phyloP scores from a whole-genome alignment of 2,329 filamentous ascomycete species.

The Fusarium sulawesiense region DNA sequence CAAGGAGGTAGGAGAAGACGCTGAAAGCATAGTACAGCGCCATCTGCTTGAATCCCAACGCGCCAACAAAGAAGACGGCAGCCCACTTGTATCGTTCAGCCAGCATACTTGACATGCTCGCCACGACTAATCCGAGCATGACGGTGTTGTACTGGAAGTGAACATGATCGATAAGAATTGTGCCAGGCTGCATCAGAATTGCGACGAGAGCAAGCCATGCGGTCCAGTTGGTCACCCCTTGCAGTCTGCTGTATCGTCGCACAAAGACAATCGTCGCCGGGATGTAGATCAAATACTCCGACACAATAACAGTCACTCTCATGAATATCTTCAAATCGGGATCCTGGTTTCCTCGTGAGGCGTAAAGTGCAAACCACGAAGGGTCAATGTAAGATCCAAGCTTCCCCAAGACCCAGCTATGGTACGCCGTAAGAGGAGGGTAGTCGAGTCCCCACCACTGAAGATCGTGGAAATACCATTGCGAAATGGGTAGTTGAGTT shows the following conservation, averaged over 20 bases:
- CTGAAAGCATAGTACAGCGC: slow-evolving; percentile 95
- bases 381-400: slow-evolving; percentile 84
- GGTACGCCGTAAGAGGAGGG: slow-evolving; percentile 95
- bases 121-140: slow-evolving; percentile 92
- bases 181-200: slow-evolving; percentile 90
- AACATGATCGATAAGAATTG: slow-evolving; percentile 92
- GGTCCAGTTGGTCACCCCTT: slow-evolving; percentile 83
- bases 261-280: slow-evolving; percentile 89
- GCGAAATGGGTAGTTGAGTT: slow-evolving; percentile 84
- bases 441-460: slow-evolving; percentile 99
- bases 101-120: slow-evolving; percentile 88
- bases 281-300: slow-evolving; percentile 90
- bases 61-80: slow-evolving; percentile 91
- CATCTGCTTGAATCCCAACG: slow-evolving; percentile 99
- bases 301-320: slow-evolving; percentile 89
- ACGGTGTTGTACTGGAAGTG: slow-evolving; percentile 99
- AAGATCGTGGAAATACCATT: slow-evolving; percentile 98
- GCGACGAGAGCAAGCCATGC: slow-evolving; percentile 87
- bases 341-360: slow-evolving; percentile 84
- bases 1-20: slow-evolving; percentile 91
- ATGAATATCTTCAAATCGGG: slow-evolving; percentile 90
- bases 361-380: slow-evolving; percentile 86
- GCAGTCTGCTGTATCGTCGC: slow-evolving; percentile 80
- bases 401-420: slow-evolving; percentile 94
- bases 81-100: slow-evolving; percentile 88